Base-by-base conservation (phyloP, 352 stramenopile genomes). In the Phytophthora megakarya region DNA sequence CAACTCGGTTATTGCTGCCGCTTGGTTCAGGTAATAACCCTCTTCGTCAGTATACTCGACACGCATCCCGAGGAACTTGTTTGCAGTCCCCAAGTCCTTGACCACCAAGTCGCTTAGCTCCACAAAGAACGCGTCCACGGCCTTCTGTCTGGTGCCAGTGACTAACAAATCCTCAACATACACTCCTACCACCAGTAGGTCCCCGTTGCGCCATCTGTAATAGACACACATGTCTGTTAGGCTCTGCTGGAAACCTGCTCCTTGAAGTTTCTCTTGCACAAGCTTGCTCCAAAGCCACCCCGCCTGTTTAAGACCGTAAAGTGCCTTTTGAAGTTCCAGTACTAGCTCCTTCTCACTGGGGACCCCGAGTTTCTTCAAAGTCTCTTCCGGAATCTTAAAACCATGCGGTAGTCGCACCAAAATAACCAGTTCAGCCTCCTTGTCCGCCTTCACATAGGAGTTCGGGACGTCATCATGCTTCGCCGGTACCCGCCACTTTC, bases 271-370 rank as follows among this genome's bases (percentile, higher is more conserved):
- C 15, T 46, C 12, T 16, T 74, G 44, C 5, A 73, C 33, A 1
- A 67, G 28, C 35, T 77, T 23, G 44, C 52, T 54, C 68, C 74
- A 78, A 16, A 83, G 38, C 0, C 61, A 23, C 0, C 70, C 71
- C 1, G 67, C 63, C 25, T 79, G 67, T 33, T 73, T 73, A 0
- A 77, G 26, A 1, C 71, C 74, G 35, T 83, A 80, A 0, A 80
- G 45, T 19, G 61, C 75, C 32, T 69, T 72, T 19, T 55, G 19
- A 5, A 76, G 33, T 5, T 38, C 16, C 22, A 71, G 46, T 3
- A 37, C 48, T 3, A 72, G 16, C 33, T 76, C 51, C 0, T 15
- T 9, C 12, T 25, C 19, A 9, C 21, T 53, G 8, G 10, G 11
- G 9, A 70, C 58, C 1, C 58, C 64, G 1, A 57, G 35, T 39